Percentiles rank a stretch among this genome's conserved stretches.
Evolutionary conservation across 2,329 filamentous ascomycete species (phyloP).

Genomic region (Aspergillus sp.): DNA sequence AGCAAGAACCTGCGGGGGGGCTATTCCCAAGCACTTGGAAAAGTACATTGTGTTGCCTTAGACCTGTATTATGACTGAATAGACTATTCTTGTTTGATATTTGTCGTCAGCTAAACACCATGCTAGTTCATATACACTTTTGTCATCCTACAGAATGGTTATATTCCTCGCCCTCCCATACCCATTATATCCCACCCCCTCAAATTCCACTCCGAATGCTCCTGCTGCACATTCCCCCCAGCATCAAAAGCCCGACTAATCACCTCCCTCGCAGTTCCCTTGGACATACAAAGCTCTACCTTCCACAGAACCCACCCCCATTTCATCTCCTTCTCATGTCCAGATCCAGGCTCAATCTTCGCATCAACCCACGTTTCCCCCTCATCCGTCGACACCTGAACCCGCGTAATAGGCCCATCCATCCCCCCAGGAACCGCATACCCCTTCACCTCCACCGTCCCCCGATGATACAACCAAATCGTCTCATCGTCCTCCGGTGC

Average conservation of each 20-base stretch:
- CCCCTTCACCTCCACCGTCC: constrained; percentile 46
- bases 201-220: constrained; percentile 52
- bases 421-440: constrained; percentile 54
- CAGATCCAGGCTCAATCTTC: constrained; percentile 24
- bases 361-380: constrained; percentile 49
- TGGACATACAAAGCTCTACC: constrained; percentile 38
- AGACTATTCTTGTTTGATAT: background rate
- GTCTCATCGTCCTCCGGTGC: constrained; percentile 43
- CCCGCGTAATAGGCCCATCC: constrained; percentile 49
- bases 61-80: constrained; percentile 3
- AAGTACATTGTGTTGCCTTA: constrained; percentile 92
- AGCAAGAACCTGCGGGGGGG: constrained; percentile 75
- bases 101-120: background rate
- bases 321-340: constrained; percentile 26
- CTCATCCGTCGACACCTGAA: constrained; percentile 50
- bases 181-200: constrained; percentile 57
- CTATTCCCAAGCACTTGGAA: constrained; percentile 78
- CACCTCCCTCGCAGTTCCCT: constrained; percentile 41
- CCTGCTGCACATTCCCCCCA: constrained; percentile 48
- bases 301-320: constrained; percentile 58
- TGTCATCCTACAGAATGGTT: constrained; percentile 29
- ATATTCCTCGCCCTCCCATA: constrained; percentile 52
- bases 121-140: too few relatives aligned
- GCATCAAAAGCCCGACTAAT: constrained; percentile 52
- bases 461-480: constrained; percentile 35